Evolutionary conservation across 208 protist genomes (phyloP).

Genomic region (Acanthamoeba sp.): DNA sequence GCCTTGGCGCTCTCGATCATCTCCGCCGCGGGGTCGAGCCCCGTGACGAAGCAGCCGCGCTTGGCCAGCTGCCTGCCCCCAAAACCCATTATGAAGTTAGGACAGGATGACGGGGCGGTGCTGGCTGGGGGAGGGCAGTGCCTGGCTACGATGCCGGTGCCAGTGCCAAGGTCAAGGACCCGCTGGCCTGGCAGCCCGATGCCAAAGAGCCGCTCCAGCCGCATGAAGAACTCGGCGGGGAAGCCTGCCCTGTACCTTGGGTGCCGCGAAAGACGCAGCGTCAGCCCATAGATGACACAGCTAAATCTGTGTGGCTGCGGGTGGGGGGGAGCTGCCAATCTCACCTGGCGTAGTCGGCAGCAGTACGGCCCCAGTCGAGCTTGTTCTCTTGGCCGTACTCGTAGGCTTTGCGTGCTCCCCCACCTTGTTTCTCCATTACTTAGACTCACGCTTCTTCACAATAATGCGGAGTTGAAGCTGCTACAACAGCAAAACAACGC

Average conservation of each 20-base stretch:
- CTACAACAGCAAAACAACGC: no score
- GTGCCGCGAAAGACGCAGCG: not conserved
- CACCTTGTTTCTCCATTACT: slow-evolving; percentile 34
- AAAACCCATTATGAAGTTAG: no score
- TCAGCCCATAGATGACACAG: no score
- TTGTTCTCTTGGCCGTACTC: slow-evolving; percentile 20
- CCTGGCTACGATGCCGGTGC: slow-evolving; percentile 49
- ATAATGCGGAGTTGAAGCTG: no score
- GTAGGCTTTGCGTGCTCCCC: not conserved
- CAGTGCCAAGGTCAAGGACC: slow-evolving; percentile 44
- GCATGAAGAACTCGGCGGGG: not conserved
- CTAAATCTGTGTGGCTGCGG: not conserved
- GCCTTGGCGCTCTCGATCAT: not conserved
- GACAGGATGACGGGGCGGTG: not conserved
- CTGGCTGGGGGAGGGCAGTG: not conserved
- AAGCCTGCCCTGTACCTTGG: slow-evolving; percentile 32
- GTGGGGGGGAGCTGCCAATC: not conserved
- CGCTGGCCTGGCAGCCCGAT: slow-evolving; percentile 14
- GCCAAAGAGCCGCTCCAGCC: slow-evolving; percentile 43
- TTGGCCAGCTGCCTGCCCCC: slow-evolving; percentile 1
- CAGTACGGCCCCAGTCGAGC: slow-evolving; percentile 14
- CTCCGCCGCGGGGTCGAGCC: slow-evolving; percentile 27
- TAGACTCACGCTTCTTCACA: no score
- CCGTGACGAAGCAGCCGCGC: slow-evolving; percentile 16
- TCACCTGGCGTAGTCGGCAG: not conserved